Conservation (phyloP, 108 stramenopile species). For the Pseudonitzschia pungens region DNA sequence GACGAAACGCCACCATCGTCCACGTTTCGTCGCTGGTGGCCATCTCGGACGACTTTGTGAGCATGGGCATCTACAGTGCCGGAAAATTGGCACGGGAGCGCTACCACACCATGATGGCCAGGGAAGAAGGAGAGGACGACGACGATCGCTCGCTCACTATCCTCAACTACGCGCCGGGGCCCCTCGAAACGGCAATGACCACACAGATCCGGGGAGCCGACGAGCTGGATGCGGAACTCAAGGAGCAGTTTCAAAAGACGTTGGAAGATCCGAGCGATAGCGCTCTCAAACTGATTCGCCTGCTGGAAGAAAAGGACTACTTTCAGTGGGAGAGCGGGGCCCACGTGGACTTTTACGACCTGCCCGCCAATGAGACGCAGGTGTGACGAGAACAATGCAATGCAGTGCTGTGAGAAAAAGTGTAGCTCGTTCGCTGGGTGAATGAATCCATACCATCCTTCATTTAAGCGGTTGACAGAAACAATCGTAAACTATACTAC, state of each 20-base stretch:
- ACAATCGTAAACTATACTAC: background rate
- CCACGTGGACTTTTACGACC: slow-evolving; percentile 80
- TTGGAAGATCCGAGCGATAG: slow-evolving; percentile 57
- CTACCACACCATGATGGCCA: slow-evolving; percentile 64
- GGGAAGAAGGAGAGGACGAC: slow-evolving; percentile 34
- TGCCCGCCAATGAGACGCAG: slow-evolving; percentile 13
- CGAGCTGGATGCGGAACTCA: slow-evolving; percentile 46
- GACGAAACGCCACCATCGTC: slow-evolving; percentile 36
- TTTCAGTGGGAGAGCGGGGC: slow-evolving; percentile 43
- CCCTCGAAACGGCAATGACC: slow-evolving; percentile 76
- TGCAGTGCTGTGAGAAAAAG: too few relatives aligned
- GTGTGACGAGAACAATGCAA: too few relatives aligned
- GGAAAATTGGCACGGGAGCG: slow-evolving; percentile 78
- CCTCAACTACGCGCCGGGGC: slow-evolving; percentile 83
- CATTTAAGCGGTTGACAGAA: too few relatives aligned
- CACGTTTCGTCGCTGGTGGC: slow-evolving; percentile 79
- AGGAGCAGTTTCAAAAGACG: slow-evolving; percentile 33
- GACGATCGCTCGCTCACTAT: slow-evolving; percentile 30
- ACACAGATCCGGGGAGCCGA: slow-evolving; percentile 41
- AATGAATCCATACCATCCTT: too few relatives aligned
- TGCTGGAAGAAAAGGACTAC: slow-evolving; percentile 51
- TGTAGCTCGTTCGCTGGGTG: too few relatives aligned
- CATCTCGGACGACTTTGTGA: slow-evolving; percentile 57
- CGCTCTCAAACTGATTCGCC: slow-evolving; percentile 53
- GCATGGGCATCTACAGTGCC: slow-evolving; percentile 72